Conservation (phyloP, 208 protist genomes). For the Leishmania amazonensis region DNA sequence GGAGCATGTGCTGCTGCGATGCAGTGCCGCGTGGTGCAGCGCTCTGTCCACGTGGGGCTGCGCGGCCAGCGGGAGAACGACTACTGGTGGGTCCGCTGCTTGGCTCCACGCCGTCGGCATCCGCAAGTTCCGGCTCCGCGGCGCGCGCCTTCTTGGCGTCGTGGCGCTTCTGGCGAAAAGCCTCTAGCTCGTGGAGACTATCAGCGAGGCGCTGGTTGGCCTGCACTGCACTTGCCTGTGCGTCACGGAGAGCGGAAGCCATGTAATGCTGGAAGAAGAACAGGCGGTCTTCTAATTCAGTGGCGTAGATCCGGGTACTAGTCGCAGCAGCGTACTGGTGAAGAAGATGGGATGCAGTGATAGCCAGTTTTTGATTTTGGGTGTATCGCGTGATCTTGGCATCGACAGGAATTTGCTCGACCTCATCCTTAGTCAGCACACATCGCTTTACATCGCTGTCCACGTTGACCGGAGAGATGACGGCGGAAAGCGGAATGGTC, state of each 20-base stretch:
- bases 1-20: neutral
- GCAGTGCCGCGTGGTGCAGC: neutral
- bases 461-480: constrained; percentile 58
- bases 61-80: constrained; percentile 1
- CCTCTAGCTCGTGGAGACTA: constrained; percentile 21
- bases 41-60: neutral
- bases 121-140: constrained; percentile 12
- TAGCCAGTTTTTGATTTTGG: constrained; percentile 25
- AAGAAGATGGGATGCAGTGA: constrained; percentile 3
- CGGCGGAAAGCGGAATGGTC: constrained; percentile 49
- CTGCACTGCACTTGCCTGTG: neutral
- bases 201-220: neutral
- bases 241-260: constrained; percentile 4
- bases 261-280: constrained; percentile 20
- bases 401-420: constrained; percentile 35
- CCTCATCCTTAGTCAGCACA: constrained; percentile 59
- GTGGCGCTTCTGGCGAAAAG: constrained; percentile 31
- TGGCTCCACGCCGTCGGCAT: constrained; percentile 4
- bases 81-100: neutral
- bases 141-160: constrained; percentile 22
- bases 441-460: constrained; percentile 38
- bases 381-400: constrained; percentile 35
- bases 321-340: constrained; percentile 13
- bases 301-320: constrained; percentile 4
- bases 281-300: constrained; percentile 22